These are phyloP conservation scores for Coprinopsis strossmayeri DNA, from an alignment of 768 basidiomycete genomes.

Conservation along the genomic window DNA sequence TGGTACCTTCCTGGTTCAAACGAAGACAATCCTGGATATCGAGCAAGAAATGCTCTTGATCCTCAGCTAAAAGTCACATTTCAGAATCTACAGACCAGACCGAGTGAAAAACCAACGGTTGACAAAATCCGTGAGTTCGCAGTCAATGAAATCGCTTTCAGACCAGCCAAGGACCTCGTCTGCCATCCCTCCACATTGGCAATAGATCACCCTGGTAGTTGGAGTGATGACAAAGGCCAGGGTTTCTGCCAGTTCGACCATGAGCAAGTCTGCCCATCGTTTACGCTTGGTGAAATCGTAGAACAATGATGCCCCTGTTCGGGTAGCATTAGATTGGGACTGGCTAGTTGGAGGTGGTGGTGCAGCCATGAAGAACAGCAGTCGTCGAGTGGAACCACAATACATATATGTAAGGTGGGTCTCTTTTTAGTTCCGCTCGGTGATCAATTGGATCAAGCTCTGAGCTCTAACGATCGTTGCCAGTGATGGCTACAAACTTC, in stretches of 20 bases:
- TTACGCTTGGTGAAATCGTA: conserved; percentile 88
- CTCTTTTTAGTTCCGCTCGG: too few relatives aligned
- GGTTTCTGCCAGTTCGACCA: conserved; percentile 70
- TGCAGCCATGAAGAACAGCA: conserved; percentile 1
- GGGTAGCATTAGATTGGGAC: conserved; percentile 14
- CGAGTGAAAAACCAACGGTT: conserved; percentile 37
- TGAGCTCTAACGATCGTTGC: too few relatives aligned
- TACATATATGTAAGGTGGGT: too few relatives aligned
- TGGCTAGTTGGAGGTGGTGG: conserved; percentile 11
- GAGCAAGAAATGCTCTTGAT: conserved; percentile 47
- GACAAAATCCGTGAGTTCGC: conserved; percentile 57
- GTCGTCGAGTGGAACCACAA: not conserved
- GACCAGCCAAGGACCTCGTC: conserved; percentile 74
- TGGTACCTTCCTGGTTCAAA: conserved; percentile 42
- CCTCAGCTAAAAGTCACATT: conserved; percentile 38
- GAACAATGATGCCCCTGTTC: conserved; percentile 18
- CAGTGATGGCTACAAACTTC: not conserved
- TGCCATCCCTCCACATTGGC: conserved; percentile 51
- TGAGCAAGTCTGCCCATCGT: conserved; percentile 77
- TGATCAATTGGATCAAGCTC: too few relatives aligned
- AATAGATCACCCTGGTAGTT: conserved; percentile 56
- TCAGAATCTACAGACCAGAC: not conserved
- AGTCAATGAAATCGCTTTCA: conserved; percentile 65
- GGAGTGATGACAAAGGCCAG: conserved; percentile 63
- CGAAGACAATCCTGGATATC: conserved; percentile 52